Evolutionary conservation across 2,329 filamentous ascomycete genomes (phyloP), one percentile per base, ranked within the genome.

Genomic region (Calonectria fujianensis): DNA sequence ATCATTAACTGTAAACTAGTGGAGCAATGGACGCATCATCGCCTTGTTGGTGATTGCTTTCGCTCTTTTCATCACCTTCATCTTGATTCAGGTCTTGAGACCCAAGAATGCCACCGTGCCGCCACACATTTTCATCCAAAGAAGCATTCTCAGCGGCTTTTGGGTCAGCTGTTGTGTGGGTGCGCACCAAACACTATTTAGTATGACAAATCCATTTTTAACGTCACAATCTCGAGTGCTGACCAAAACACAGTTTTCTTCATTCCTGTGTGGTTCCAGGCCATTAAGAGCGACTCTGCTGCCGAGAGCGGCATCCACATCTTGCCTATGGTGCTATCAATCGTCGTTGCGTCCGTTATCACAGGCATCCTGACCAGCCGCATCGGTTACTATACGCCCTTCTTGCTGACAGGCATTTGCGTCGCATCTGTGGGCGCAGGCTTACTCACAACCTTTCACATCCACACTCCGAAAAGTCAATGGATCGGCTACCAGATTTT

Each of bases 231-330:
- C n/a, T 27, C 3, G 9, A 41, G 8, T 41, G 3, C 35, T 63
- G 1, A 63, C 37, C 18, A 41, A 18, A 41, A 39, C 6, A 29
- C n/a, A 63, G 57, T 69, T 35, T 50, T 59, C 80, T 89, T 85
- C 78, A 81, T 90, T 13, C 88, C 88, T 16, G 85, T 89, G 69
- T 90, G 87, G 85, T 89, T 89, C 80, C 88, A 89, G 74, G 85
- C 86, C n/a, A 85, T 88, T 70, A 80, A 85, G 73, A 85, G 76
- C 37, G 57, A 70, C 20, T 73, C 77, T 0, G 80, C 82, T 27
- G 68, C 80, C 2, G 54, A 78, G 9, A 79, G 79, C 1, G 81
- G 82, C 24, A 77, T 83, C 45, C 69, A 76, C 41, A 76, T 80
- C 18, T 74, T 85, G 4, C 81, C 83, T 4, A 75, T 82, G 24